Evolutionary conservation across 768 basidiomycete species (phyloP), one percentile per base, ranked within the genome.

Genomic region (Lentinula boryana): DNA sequence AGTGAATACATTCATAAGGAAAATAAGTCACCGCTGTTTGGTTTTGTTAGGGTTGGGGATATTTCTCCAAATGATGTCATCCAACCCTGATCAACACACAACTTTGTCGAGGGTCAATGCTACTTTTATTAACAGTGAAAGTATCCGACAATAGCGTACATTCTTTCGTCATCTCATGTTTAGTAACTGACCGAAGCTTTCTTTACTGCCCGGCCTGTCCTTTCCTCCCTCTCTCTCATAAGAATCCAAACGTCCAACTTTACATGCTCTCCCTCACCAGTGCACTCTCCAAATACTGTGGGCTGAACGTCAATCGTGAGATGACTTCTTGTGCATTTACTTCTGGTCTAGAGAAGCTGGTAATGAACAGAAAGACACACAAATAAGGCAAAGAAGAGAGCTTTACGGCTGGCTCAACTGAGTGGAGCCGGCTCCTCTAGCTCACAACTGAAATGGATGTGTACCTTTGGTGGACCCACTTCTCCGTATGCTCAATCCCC

Each of bases 231-330:
- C 80, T 99, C 2, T 82, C 89, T 9, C 97, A 99, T 74, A 85
- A 97, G 18, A 97, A 91, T 71, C 90, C 97, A 2, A 99, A 96
- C 66, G 97, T 99, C 2, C 97, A 99, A 74, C 83, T 98, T 1
- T 98, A 95, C 68, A 84, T 96, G 6, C 84, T 99, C 4, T 85
- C 92, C 1, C 80, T 98, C 16, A 82, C 88, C 2, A 96, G 98
- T 69, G 84, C 95, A 0, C 80, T 99, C 12, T 87, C 88, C 40
- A 96, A 95, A 83, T 98, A 99, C 74, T 93, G 93, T 66, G 85
- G 85, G 2, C 80, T 88, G 64, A 80, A 84, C 31, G 75, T 98
- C 10, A 86, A 95, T 70, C 81, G 89, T 49, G 96, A 99, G 72
- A 79, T 99, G 55, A 87, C 93, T 0, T 91, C 89, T 21, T 83